phyloP scores from a whole-genome alignment of 305 asterid genomes.

The Fraxinus paxiana region DNA sequence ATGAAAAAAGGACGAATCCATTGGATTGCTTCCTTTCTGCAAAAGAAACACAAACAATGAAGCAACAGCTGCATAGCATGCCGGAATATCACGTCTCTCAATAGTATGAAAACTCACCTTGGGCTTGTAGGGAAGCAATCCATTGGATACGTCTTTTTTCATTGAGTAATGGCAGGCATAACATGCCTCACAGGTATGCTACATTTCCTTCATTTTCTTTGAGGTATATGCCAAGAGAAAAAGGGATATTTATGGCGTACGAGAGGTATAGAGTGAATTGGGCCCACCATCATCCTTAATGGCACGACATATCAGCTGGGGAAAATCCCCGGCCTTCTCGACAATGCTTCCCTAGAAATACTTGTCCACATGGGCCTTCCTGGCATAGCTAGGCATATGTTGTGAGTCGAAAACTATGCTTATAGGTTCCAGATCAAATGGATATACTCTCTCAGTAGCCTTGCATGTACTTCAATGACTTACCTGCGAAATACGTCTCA shows the following conservation, averaged over 20 bases:
- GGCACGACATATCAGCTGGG: neutral
- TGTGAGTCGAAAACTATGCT: neutral
- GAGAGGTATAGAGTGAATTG: neutral
- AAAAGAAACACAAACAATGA: neutral
- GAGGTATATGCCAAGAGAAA: neutral
- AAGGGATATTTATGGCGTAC: neutral
- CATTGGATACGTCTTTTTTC: neutral
- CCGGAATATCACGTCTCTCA: neutral
- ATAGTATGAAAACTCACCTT: neutral
- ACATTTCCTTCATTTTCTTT: neutral
- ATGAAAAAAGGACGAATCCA: neutral
- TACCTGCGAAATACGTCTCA: neutral
- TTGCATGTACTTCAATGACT: neutral
- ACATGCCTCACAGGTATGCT: neutral
- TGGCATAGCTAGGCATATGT: neutral
- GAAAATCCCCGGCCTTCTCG: neutral
- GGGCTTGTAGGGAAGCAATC: neutral
- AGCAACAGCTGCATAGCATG: neutral
- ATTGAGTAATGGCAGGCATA: neutral
- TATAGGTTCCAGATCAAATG: neutral
- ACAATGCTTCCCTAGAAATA: neutral
- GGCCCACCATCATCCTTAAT: neutral
- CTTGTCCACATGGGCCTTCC: neutral
- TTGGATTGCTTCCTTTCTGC: neutral
- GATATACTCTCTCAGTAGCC: neutral